Evolutionary conservation across 352 stramenopile genomes (phyloP), one percentile per base, ranked within the genome.

Genomic region (Pythium monospermum): DNA sequence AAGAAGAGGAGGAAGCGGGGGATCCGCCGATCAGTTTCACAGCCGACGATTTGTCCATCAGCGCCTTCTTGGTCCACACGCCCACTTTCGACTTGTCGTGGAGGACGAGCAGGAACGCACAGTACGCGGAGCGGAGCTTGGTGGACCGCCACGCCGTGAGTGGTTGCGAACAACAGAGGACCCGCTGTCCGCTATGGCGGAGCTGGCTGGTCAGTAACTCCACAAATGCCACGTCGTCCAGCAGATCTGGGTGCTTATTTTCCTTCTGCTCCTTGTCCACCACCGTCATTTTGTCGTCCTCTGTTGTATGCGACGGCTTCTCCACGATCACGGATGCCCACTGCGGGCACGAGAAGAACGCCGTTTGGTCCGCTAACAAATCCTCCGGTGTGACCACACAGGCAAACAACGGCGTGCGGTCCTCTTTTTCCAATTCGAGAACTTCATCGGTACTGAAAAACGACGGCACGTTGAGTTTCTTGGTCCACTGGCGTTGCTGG

Each of bases 261-360:
- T n/a, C n/a, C n/a, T n/a, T n/a, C n/a, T n/a, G n/a, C 28, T 88
- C 76, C 25, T 82, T 87, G 59, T 94, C 83, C 6, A 91, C 68
- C 8, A 94, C 49, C n/a, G n/a, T n/a, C n/a, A n/a, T n/a, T n/a
- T n/a, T n/a, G n/a, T n/a, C n/a, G n/a, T n/a, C n/a, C n/a, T n/a
- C n/a, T n/a, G n/a, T n/a, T n/a, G n/a, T n/a, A n/a, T n/a, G n/a
- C n/a, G n/a, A n/a, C n/a, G n/a, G n/a, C n/a, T n/a, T n/a, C n/a
- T n/a, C n/a, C n/a, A n/a, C n/a, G n/a, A n/a, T n/a, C 31, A 94
- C 47, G 54, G 83, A 81, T 45, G 85, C 74, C 83, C 83, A 94
- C 26, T 67, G 39, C 10, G 49, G 22, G 48, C 76, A 80, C 16
- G 33, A 39, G 13, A 73, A 42, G 50, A 90, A 90, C 26, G 63